Conservation (phyloP, 345 rosid genomes). For the Melaleuca alternifolia region DNA sequence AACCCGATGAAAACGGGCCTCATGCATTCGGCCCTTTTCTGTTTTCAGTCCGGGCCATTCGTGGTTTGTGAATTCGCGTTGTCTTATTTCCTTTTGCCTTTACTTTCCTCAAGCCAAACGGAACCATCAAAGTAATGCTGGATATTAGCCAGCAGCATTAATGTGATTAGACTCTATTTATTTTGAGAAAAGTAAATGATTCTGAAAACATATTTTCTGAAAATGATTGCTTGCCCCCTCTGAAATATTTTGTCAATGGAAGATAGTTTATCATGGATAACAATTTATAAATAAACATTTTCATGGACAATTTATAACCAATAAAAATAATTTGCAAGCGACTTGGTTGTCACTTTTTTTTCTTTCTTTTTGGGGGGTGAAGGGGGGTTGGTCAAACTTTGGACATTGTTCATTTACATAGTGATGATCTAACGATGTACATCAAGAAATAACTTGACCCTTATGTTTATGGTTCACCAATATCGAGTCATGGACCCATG, state of each 20-base stretch:
- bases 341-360: background rate
- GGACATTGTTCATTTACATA: background rate
- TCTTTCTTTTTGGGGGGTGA: no score
- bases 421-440: background rate
- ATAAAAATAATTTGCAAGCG: background rate
- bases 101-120: no score
- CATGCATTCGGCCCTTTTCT: background rate
- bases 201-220: no score
- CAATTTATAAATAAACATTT: background rate
- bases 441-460: background rate
- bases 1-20: background rate
- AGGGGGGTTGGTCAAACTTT: background rate
- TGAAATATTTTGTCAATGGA: background rate
- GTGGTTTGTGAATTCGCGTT: background rate
- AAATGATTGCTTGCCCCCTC: background rate
- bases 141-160: background rate
- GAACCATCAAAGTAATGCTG: background rate
- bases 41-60: background rate
- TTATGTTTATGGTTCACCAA: background rate
- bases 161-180: background rate
- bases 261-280: background rate
- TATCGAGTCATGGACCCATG: fast-evolving
- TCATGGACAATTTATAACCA: background rate
- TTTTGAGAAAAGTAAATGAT: background rate
- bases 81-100: background rate